Percentiles rank a stretch among this genome's conserved stretches.
These are phyloP conservation scores for Floccularia luteovirens DNA, from an alignment of 768 basidiomycete species.

Conservation along the genomic window DNA sequence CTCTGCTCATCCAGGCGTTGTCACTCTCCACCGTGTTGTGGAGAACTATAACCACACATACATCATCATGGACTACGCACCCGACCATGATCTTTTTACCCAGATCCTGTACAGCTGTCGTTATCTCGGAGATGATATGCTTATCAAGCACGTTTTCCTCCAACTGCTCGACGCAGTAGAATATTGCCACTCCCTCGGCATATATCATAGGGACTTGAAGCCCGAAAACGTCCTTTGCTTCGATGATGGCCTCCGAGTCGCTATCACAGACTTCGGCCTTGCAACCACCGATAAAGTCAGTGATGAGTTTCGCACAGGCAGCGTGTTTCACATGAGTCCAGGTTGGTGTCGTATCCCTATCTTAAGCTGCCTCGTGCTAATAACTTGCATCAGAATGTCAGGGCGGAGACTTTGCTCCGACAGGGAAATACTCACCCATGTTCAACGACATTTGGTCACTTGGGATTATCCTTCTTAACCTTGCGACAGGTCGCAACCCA, in stretches of 20 bases:
- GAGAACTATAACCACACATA: conserved; percentile 81
- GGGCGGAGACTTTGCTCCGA: conserved; percentile 69
- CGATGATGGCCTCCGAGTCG: conserved; percentile 71
- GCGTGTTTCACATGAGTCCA: conserved; percentile 97
- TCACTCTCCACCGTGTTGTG: conserved; percentile 87
- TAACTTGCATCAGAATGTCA: conserved; percentile 69
- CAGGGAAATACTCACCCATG: conserved; percentile 76
- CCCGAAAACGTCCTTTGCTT: conserved; percentile 94
- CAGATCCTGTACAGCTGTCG: conserved; percentile 80
- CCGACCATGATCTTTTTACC: conserved; percentile 92
- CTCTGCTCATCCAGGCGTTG: conserved; percentile 76
- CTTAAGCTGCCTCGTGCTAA: background rate
- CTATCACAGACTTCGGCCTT: conserved; percentile 94
- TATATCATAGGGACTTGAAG: conserved; percentile 97
- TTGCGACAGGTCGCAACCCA: conserved; percentile 94
- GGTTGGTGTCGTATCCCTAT: conserved; percentile 34
- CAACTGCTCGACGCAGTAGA: conserved; percentile 95
- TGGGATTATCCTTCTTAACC: conserved; percentile 94
- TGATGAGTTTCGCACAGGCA: conserved; percentile 91
- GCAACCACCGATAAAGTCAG: conserved; percentile 85
- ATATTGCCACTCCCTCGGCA: conserved; percentile 88
- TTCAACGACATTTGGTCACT: conserved; percentile 97
- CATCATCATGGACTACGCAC: conserved; percentile 92
- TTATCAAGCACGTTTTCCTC: conserved; percentile 90
- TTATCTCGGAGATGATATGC: conserved; percentile 80